A percentile compares a stretch with the other conserved stretches of the same genome.
Evolutionary conservation across 345 rosid species (phyloP).

Genomic region (Mangifera indica): DNA sequence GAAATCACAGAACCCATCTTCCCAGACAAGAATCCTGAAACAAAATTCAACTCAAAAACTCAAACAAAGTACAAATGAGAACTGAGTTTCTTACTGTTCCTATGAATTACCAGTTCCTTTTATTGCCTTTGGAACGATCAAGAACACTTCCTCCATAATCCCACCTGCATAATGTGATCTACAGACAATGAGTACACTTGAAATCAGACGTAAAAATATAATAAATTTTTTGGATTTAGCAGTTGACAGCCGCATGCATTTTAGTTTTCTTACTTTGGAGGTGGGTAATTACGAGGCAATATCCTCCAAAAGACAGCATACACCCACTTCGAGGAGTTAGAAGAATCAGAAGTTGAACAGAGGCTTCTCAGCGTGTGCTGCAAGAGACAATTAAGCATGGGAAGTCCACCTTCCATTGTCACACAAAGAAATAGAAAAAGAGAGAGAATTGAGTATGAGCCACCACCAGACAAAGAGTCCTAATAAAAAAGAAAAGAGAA

Average conservation of each 20-base stretch:
- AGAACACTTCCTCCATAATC: conserved; percentile 61
- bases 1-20: conserved; percentile 74
- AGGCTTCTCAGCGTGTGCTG: conserved; percentile 57
- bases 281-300: conserved; percentile 75
- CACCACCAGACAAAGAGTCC: conserved; percentile 18
- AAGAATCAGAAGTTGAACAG: conserved; percentile 48
- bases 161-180: conserved; percentile 58
- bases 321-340: conserved; percentile 65
- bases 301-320: conserved; percentile 81
- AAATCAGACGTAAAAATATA: neutral
- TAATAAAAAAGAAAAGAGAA: conserved; percentile 14
- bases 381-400: conserved; percentile 63
- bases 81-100: neutral
- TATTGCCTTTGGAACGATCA: conserved; percentile 69
- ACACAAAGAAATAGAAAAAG: conserved; percentile 13
- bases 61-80: conserved; percentile 1
- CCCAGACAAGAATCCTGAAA: conserved; percentile 78
- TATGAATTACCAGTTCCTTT: conserved; percentile 63
- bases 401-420: conserved; percentile 62
- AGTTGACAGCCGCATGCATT: neutral
- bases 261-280: conserved; percentile 55
- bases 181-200: neutral
- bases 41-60: conserved; percentile 3
- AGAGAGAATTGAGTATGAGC: neutral
- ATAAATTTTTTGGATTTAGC: neutral